Evolutionary conservation across 768 basidiomycete genomes (phyloP).

Genomic region (Hygrocybe punicea): DNA sequence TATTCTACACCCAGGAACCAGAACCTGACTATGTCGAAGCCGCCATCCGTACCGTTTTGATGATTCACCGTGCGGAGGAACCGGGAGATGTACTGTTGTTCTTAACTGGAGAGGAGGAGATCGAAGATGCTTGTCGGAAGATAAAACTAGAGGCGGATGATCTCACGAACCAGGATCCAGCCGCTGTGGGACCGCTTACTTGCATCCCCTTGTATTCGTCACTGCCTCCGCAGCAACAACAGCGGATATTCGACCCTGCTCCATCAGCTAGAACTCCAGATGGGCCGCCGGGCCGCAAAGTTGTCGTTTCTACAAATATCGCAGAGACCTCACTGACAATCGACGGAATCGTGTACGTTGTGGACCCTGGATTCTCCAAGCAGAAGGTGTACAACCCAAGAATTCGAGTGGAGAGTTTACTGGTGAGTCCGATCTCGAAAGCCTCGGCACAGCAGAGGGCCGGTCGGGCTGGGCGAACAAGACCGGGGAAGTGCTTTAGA

Average conservation of each 20-base stretch:
- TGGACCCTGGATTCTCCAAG: conserved; percentile 96
- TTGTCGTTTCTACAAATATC: conserved; percentile 94
- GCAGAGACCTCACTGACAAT: conserved; percentile 98
- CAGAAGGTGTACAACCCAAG: conserved; percentile 98
- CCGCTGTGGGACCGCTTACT: conserved; percentile 76
- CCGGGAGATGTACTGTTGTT: conserved; percentile 91
- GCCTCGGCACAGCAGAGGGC: conserved; percentile 95
- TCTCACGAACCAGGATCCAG: conserved; percentile 63
- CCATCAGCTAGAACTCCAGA: conserved; percentile 58
- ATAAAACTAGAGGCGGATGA: conserved; percentile 91
- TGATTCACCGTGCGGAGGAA: conserved; percentile 96
- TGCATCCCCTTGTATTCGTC: conserved; percentile 96
- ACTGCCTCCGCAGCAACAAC: conserved; percentile 90
- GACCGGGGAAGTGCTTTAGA: conserved; percentile 96
- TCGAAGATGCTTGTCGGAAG: conserved; percentile 92
- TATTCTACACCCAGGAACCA: conserved; percentile 89
- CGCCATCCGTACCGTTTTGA: conserved; percentile 90
- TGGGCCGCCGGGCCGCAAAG: conserved; percentile 86
- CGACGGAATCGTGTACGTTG: conserved; percentile 99
- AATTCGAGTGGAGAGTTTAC: conserved; percentile 89
- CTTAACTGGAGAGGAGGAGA: conserved; percentile 97
- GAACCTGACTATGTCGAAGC: conserved; percentile 97
- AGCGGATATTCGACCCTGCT: conserved; percentile 91
- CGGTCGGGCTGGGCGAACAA: conserved; percentile 92
- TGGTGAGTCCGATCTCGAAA: conserved; percentile 95